Evolutionary conservation across 495 filamentous ascomycete species (phyloP), one percentile per base, ranked within the genome.

Genomic region (Penicillium paradoxum): DNA sequence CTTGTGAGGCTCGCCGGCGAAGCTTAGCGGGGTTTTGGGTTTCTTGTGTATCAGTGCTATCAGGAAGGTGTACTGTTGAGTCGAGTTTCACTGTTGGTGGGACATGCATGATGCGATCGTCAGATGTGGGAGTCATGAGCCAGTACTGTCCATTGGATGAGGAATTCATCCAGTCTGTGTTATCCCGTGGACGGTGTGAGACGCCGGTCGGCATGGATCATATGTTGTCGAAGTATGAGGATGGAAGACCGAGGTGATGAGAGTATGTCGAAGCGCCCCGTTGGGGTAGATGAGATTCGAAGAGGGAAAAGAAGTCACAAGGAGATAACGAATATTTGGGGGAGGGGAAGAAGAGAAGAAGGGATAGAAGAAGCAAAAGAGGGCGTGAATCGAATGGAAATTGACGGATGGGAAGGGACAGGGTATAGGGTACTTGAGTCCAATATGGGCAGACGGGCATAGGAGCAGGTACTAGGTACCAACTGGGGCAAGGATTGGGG

Each of bases 1-100:
- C 68, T 60, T 73, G 70, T 4, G 72, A 75, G 42, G 72, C 70
- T 58, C 72, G 66, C 50, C 72, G 69, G 27, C 63, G 63, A 19
- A 66, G 51, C 51, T 67, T 73, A 10, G 61, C 53, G 58, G 66
- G 62, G 41, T 51, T 52, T 15, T 25, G 6, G 21, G 38, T 56
- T 24, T 46, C 37, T 52, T 59, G 57, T 18, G 45, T 54, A 29
- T 50, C 52, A 36, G 41, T 59, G 25, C 56, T 44, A 45, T 58
- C 58, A 6, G 29, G n/a, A 4, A 60, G 55, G 22, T 55, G 54
- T 44, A 54, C 54, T 45, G 51, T 29, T 24, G 52, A 39, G 29
- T 66, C 60, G 55, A 56, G 29, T 49, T 56, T 64, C 49, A 57
- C 22, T 15, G 54, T 49, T 41, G 49, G 34, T 40, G 64, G 55